Base-by-base conservation (phyloP, 2,329 filamentous ascomycete genomes). In the Metarhizium sp. region DNA sequence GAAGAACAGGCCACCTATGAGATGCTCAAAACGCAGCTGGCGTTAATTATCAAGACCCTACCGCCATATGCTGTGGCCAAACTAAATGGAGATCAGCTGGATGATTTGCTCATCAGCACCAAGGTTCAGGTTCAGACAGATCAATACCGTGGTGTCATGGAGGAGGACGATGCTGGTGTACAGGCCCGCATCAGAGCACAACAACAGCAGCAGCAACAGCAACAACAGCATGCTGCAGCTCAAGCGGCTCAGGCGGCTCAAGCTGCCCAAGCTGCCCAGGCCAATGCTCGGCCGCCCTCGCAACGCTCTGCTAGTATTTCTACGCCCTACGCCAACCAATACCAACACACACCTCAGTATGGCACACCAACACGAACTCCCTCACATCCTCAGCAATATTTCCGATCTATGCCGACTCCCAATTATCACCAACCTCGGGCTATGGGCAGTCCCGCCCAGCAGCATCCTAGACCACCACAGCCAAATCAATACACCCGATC, bases 31-130 rank as follows among this genome's bases (percentile, higher is more conserved):
- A 80, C 85, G 4, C 89, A 92, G 65, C 75, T 96, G 20, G 76
- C 82, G 0, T 74, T 91, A 34, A 82, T 95, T 59, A 80, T 95
- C 58, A 79, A 86, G 60, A 83, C 80, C 43, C 73, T 96, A 11
- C 91, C 91, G 1, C 91, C 91, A 1, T 94, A 90, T 66, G 88
- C 88, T 1, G 87, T 96, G 29, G 86, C 91, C 6, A 92, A 94
- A 64, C 75, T 96, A 58, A 86, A 95, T 63, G 90, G 90, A 10
- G 87, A 95, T 66, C 88, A 91, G 67, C 73, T 95, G n/a, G 86
- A 86, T 34, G 88, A 91, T 56, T 75, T 96, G 50, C 86, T 89
- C 59, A 87, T 95, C 66, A 92, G 86, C 71, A 89, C 84, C 49
- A 90, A 84, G 66, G 80, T 96, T 20, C 73, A 90, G 57, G 76